Evolutionary conservation across 2,329 filamentous ascomycete genomes (phyloP).

Genomic region (Xylaria sp.): DNA sequence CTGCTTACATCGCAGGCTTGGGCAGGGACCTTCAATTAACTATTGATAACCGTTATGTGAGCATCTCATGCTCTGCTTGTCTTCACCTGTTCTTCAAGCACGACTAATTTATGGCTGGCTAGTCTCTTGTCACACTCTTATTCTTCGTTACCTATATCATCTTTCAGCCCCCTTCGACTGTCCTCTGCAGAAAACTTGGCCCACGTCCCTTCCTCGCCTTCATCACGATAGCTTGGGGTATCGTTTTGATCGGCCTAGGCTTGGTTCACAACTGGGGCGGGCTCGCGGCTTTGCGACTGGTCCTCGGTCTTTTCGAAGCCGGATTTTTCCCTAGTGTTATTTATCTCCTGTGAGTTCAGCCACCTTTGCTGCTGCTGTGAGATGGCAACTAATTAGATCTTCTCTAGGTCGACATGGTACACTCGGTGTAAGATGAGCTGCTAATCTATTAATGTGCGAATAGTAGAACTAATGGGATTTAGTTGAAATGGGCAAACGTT

Average conservation of each 20-base stretch:
- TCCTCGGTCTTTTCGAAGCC: constrained; percentile 73
- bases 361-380: not conserved
- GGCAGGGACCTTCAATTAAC: constrained; percentile 56
- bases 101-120: constrained; percentile 25
- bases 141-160: constrained; percentile 80
- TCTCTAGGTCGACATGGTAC: constrained; percentile 69
- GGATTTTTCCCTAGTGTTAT: constrained; percentile 77
- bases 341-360: constrained; percentile 65
- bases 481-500: constrained; percentile 76
- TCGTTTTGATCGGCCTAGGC: constrained; percentile 71
- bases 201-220: constrained; percentile 65
- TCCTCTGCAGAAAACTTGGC: constrained; percentile 74
- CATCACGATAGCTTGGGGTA: constrained; percentile 69
- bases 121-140: constrained; percentile 72
- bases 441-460: not conserved
- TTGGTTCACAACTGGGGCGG: constrained; percentile 65
- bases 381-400: not conserved
- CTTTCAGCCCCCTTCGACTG: constrained; percentile 76
- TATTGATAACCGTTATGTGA: constrained; percentile 53
- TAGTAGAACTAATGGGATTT: constrained; percentile 1
- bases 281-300: constrained; percentile 64
- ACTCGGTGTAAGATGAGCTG: constrained; percentile 61
- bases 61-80: not conserved
- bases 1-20: constrained; percentile 77
- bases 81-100: not conserved